These are phyloP conservation scores for Sporothrix globosa DNA, from an alignment of 2,329 filamentous ascomycete species.

Conservation along the genomic window DNA sequence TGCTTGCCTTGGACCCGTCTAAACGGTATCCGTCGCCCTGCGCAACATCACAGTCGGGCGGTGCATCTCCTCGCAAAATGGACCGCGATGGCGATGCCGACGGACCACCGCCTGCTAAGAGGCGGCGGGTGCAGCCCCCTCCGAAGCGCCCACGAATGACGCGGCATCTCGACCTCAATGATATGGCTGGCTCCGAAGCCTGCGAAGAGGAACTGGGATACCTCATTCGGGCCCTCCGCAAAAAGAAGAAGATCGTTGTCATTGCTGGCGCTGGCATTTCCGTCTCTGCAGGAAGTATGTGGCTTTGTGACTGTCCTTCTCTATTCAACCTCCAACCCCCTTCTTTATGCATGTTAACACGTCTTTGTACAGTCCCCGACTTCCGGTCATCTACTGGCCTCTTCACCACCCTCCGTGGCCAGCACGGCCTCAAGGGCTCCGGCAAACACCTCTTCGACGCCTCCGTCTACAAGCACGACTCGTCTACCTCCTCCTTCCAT, in stretches of 20 bases:
- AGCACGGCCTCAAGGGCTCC: constrained; percentile 89
- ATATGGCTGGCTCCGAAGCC: constrained; percentile 52
- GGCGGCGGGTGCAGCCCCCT: constrained; percentile 64
- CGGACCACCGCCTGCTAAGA: constrained; percentile 72
- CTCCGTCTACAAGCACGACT: constrained; percentile 92
- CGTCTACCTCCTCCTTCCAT: constrained; percentile 88
- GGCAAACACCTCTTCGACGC: constrained; percentile 97
- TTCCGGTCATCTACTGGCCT: constrained; percentile 91
- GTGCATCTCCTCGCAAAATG: constrained; percentile 56
- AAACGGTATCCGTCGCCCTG: constrained; percentile 59
- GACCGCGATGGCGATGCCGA: constrained; percentile 50
- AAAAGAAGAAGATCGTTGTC: constrained; percentile 94
- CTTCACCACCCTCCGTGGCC: constrained; percentile 79
- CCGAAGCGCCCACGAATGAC: constrained; percentile 66
- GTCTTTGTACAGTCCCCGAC: constrained; percentile 70
- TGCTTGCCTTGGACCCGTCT: constrained; percentile 44
- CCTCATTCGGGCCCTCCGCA: constrained; percentile 74
- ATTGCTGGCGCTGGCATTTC: constrained; percentile 97
- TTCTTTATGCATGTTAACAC: constrained; percentile 11
- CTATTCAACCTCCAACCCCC: not conserved
- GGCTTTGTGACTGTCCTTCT: too few relatives aligned
- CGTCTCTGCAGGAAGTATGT: constrained; percentile 84
- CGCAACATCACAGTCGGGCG: constrained; percentile 52
- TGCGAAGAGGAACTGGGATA: constrained; percentile 65
- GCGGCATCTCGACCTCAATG: constrained; percentile 74